A percentile compares a stretch with the other conserved stretches of the same genome.
Conservation (phyloP, 306 rosid species). For the Pyrus betulifolia region DNA sequence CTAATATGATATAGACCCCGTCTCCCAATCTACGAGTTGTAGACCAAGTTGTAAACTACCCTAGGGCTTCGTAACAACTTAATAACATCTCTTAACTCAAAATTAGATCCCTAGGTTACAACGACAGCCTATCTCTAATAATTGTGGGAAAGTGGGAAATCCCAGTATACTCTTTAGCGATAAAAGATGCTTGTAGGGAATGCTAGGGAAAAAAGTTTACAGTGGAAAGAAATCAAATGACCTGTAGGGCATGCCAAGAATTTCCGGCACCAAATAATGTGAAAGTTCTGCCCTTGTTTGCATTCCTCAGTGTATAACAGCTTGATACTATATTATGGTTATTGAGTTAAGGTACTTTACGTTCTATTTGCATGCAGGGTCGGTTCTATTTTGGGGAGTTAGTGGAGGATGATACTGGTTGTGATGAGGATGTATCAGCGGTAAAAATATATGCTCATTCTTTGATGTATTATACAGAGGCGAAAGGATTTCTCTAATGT, state of each 20-base stretch:
- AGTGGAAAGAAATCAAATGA: neutral
- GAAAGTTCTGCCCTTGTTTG: neutral
- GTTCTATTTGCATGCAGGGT: conserved; percentile 57
- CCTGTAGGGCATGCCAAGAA: neutral
- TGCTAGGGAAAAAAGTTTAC: neutral
- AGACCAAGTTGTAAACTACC: neutral
- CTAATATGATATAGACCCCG: neutral
- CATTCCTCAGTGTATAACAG: neutral
- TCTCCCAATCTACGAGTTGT: neutral
- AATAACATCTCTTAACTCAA: neutral
- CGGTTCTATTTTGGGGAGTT: conserved; percentile 93
- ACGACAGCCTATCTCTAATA: neutral
- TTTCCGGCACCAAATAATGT: neutral
- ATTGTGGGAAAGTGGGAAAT: neutral
- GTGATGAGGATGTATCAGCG: conserved; percentile 71
- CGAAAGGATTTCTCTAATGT: conserved; percentile 1
- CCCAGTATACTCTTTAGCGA: neutral
- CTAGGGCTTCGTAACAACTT: neutral
- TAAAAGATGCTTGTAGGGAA: neutral
- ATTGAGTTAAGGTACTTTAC: neutral
- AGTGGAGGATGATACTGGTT: conserved; percentile 48
- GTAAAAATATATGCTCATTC: conserved; percentile 26
- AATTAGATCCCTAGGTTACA: neutral
- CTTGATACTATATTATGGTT: neutral
- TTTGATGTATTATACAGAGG: neutral